Conservation (phyloP, 805 yeast species). For the Starmerella geochares region DNA sequence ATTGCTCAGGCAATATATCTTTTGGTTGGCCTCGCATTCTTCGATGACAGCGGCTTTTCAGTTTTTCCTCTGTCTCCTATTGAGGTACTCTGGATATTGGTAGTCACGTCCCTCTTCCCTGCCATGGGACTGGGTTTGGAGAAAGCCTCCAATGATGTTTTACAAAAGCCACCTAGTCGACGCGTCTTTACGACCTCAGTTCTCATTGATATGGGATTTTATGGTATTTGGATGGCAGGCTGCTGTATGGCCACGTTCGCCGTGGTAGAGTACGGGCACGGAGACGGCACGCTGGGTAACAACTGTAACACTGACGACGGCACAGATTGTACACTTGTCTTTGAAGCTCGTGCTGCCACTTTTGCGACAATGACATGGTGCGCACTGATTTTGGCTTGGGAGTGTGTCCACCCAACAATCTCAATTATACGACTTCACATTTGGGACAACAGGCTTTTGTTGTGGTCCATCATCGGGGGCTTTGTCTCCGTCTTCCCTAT, state of each 20-base stretch:
- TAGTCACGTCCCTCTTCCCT: constrained; percentile 70
- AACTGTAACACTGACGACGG: constrained; percentile 48
- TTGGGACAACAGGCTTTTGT: constrained; percentile 64
- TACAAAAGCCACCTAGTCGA: constrained; percentile 55
- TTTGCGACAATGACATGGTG: constrained; percentile 83
- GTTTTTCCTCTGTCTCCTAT: constrained; percentile 78
- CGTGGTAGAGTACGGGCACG: constrained; percentile 55
- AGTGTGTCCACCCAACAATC: constrained; percentile 59
- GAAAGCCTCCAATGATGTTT: constrained; percentile 51
- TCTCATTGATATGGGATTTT: constrained; percentile 56
- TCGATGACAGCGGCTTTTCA: constrained; percentile 51
- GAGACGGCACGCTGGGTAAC: constrained; percentile 50
- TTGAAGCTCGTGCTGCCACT: constrained; percentile 63
- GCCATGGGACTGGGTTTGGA: constrained; percentile 75
- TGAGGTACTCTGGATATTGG: constrained; percentile 70
- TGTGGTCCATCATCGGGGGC: constrained; percentile 71
- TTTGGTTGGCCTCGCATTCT: constrained; percentile 63
- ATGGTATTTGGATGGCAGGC: constrained; percentile 65
- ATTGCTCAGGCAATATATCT: constrained; percentile 60
- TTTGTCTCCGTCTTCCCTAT: constrained; percentile 67
- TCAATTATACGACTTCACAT: constrained; percentile 46
- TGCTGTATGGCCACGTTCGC: constrained; percentile 60
- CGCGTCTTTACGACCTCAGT: constrained; percentile 59
- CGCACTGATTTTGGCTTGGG: constrained; percentile 74
- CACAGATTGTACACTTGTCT: constrained; percentile 49